Percentiles rank a stretch among this genome's conserved stretches.
These are phyloP conservation scores for Colletotrichum coccodes DNA, from an alignment of 2,329 filamentous ascomycete genomes.

Conservation along the genomic window DNA sequence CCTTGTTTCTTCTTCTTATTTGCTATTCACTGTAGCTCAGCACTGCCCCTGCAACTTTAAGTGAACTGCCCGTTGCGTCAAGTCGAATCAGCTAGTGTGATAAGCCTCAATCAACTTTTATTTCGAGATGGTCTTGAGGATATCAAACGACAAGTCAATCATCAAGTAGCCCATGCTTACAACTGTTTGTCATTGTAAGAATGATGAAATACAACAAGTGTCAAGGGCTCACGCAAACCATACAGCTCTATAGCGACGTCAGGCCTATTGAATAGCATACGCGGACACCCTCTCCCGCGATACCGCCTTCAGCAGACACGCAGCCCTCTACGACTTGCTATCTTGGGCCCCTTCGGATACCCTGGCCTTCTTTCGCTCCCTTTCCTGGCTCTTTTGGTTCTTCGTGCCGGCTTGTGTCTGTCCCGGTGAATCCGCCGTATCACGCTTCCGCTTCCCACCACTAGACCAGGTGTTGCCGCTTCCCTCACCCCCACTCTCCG, in stretches of 20 bases:
- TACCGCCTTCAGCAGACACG: background rate
- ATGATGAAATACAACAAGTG: background rate
- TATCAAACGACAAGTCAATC: background rate
- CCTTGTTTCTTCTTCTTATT: background rate
- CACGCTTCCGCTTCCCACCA: slow-evolving; percentile 13
- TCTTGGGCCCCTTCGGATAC: slow-evolving; percentile 41
- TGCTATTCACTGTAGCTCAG: background rate
- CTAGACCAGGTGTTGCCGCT: background rate
- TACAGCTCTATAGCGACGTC: background rate
- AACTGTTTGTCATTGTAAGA: background rate
- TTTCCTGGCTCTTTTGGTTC: background rate
- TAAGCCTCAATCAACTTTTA: no score
- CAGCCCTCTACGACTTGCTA: background rate
- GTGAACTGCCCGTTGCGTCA: background rate
- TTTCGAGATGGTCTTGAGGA: background rate
- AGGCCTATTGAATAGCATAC: background rate
- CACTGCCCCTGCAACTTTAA: background rate
- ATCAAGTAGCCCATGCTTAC: background rate
- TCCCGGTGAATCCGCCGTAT: background rate
- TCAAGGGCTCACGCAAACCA: background rate
- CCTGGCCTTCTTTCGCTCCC: slow-evolving; percentile 38
- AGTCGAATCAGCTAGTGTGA: background rate
- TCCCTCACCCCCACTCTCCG: slow-evolving; percentile 4
- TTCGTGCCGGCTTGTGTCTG: background rate
- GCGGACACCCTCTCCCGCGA: background rate